These are phyloP conservation scores for Moricandia moricandioides DNA, from an alignment of 345 rosid species.

Conservation along the genomic window DNA sequence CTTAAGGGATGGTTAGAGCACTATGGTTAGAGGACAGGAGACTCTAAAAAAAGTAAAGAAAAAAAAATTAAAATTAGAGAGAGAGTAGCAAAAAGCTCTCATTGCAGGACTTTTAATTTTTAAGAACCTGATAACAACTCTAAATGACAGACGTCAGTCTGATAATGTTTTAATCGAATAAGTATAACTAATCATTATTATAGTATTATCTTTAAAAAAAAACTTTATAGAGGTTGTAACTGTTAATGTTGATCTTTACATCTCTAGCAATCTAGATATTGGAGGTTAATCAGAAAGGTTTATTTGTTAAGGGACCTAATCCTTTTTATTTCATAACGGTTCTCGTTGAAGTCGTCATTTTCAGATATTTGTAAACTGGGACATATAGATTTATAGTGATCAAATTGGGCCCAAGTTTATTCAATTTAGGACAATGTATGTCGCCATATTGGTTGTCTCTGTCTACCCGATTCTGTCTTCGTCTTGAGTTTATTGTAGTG, in stretches of 20 bases:
- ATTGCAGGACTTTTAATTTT: no score
- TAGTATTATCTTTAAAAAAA: no score
- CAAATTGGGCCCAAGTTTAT: conserved; percentile 18
- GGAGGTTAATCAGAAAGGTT: not conserved
- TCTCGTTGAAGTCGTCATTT: conserved; percentile 12
- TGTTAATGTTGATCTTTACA: no score
- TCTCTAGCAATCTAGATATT: not conserved
- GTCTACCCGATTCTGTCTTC: not conserved
- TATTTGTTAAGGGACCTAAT: conserved; percentile 5
- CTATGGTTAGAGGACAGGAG: no score
- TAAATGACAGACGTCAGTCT: no score
- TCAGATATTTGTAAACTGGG: conserved; percentile 31
- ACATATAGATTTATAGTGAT: conserved; percentile 20
- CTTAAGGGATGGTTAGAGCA: not conserved
- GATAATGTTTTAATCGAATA: no score
- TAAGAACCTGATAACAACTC: no score
- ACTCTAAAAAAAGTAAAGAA: no score
- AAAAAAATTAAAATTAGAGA: no score
- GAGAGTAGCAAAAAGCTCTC: no score
- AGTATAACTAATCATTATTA: no score
- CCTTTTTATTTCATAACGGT: not conserved
- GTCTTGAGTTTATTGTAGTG: not conserved
- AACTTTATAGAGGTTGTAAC: no score
- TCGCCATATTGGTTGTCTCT: conserved; percentile 18
- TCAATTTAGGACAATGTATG: conserved; percentile 16